Percentiles rank a stretch among this genome's conserved stretches.
These are phyloP conservation scores for Symbiodinium pilosum DNA, from an alignment of 73 alveolate species.

Conservation along the genomic window DNA sequence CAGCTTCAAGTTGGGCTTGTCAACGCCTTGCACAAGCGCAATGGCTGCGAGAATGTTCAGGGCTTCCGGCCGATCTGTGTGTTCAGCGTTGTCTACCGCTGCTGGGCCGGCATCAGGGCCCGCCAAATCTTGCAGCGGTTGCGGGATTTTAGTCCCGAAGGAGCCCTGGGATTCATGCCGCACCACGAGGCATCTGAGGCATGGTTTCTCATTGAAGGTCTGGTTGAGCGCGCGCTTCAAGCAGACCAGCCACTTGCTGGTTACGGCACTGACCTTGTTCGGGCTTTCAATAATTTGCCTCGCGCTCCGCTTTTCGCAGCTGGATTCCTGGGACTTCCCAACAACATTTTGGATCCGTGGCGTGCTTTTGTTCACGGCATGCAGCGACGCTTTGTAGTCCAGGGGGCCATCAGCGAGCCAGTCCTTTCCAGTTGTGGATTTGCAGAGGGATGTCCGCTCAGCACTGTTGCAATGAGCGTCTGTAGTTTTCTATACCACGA, in stretches of 20 bases:
- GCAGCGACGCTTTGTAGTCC: background rate
- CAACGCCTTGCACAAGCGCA: background rate
- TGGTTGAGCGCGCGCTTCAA: background rate
- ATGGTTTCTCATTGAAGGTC: background rate
- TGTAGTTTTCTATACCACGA: background rate
- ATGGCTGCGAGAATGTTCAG: background rate
- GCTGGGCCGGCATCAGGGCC: background rate
- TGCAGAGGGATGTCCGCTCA: background rate
- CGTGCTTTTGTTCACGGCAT: background rate
- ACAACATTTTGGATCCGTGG: background rate
- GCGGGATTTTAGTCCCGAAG: background rate
- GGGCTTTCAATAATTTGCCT: background rate
- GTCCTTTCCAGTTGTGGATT: background rate
- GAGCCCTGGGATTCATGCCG: background rate
- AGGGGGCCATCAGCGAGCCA: background rate
- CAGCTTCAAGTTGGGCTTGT: background rate
- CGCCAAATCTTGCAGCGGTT: background rate
- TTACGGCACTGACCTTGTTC: background rate
- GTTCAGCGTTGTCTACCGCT: background rate
- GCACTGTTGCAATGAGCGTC: background rate
- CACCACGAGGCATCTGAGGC: background rate
- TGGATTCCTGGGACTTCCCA: background rate
- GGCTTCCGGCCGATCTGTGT: background rate
- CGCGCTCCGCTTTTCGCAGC: background rate
- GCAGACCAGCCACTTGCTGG: no score